These are phyloP conservation scores for Podila clonocystis DNA, from an alignment of 192 early-diverging fungal species.

Conservation along the genomic window DNA sequence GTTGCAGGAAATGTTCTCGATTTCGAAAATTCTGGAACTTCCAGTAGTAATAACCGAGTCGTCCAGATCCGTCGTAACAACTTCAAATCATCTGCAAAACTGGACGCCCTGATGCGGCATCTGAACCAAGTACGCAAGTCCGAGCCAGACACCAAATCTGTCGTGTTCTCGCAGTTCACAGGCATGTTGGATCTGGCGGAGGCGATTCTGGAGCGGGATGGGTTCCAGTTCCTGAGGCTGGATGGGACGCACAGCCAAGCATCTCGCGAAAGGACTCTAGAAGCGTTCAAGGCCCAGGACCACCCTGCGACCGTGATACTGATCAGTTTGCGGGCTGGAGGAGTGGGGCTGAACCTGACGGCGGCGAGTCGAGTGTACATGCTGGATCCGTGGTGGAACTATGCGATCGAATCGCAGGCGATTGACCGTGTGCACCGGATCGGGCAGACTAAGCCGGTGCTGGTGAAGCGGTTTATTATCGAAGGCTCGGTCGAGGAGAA, in stretches of 20 bases:
- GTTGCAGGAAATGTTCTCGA: background rate
- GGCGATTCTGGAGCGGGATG: constrained; percentile 59
- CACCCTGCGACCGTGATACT: constrained; percentile 68
- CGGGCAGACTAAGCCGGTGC: constrained; percentile 72
- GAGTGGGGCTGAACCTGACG: constrained; percentile 81
- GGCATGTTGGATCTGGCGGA: constrained; percentile 82
- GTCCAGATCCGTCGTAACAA: constrained; percentile 48
- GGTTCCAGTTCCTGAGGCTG: constrained; percentile 73
- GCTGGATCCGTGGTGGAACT: constrained; percentile 86
- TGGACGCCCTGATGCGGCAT: constrained; percentile 58
- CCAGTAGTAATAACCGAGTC: constrained; percentile 21
- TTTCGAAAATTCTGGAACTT: constrained; percentile 3
- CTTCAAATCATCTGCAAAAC: constrained; percentile 57
- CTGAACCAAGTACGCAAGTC: constrained; percentile 29
- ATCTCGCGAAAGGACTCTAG: constrained; percentile 69
- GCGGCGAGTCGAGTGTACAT: constrained; percentile 76
- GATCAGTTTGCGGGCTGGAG: constrained; percentile 68
- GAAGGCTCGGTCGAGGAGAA: constrained; percentile 85
- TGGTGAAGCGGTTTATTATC: constrained; percentile 76
- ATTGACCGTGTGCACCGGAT: constrained; percentile 86
- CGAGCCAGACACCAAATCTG: constrained; percentile 68
- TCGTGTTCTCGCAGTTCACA: constrained; percentile 97
- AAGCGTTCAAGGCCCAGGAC: constrained; percentile 67
- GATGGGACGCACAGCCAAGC: constrained; percentile 80
- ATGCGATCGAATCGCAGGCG: constrained; percentile 80